Percentiles rank a stretch among this genome's conserved stretches.
Conservation (phyloP, 2,329 filamentous ascomycete species). For the Lojkania enalia region DNA sequence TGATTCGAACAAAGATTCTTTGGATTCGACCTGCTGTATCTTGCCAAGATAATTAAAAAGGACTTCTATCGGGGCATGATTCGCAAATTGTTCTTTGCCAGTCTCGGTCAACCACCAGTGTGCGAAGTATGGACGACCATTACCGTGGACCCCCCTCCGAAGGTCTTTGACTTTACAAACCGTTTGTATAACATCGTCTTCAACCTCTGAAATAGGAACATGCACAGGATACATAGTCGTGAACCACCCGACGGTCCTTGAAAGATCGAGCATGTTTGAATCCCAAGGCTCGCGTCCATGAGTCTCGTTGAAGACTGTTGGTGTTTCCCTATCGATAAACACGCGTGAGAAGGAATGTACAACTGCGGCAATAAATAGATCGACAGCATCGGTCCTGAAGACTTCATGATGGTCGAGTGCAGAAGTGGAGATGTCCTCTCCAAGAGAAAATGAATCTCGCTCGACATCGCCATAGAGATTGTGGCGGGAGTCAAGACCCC, state of each 20-base stretch:
- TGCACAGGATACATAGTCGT: slow-evolving; percentile 59
- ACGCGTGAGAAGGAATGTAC: slow-evolving; percentile 60
- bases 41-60: slow-evolving; percentile 61
- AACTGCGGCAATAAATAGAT: slow-evolving; percentile 59
- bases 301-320: slow-evolving; percentile 52
- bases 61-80: slow-evolving; percentile 59
- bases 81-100: slow-evolving; percentile 31
- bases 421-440: slow-evolving; percentile 22
- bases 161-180: slow-evolving; percentile 60
- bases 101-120: slow-evolving; percentile 36
- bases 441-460: slow-evolving; percentile 30
- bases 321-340: slow-evolving; percentile 57
- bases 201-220: slow-evolving; percentile 47
- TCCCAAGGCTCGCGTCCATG: slow-evolving; percentile 48
- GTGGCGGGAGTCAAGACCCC: slow-evolving; percentile 32
- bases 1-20: slow-evolving; percentile 52
- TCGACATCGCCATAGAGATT: slow-evolving; percentile 39
- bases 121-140: slow-evolving; percentile 56
- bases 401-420: slow-evolving; percentile 42
- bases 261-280: slow-evolving; percentile 54
- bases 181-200: slow-evolving; percentile 56
- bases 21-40: slow-evolving; percentile 51
- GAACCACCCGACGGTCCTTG: slow-evolving; percentile 64
- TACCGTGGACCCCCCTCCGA: slow-evolving; percentile 50
- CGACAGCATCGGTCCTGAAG: slow-evolving; percentile 57